Percentiles rank a stretch among this genome's conserved stretches.
These are phyloP conservation scores for Colletotrichum sansevieriae DNA, from an alignment of 2,329 filamentous ascomycete species.

Conservation along the genomic window DNA sequence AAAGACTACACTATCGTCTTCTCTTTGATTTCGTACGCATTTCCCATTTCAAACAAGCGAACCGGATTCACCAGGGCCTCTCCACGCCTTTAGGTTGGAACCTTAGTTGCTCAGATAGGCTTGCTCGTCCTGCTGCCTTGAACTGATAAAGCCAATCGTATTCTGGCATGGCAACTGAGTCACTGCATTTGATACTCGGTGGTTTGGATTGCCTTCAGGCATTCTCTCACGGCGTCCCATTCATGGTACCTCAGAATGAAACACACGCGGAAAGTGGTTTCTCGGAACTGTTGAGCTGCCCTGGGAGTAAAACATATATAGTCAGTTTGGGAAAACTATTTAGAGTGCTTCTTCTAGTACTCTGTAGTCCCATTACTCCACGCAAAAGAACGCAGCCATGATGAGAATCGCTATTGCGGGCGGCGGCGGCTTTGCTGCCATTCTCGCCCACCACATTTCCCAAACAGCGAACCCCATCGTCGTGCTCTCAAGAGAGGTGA, in stretches of 20 bases:
- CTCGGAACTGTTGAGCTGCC: background rate
- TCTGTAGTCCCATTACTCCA: background rate
- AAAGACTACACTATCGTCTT: background rate
- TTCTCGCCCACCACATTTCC: slow-evolving; percentile 67
- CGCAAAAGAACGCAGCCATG: slow-evolving; percentile 47
- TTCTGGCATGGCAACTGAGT: slow-evolving; percentile 13
- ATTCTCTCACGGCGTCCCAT: background rate
- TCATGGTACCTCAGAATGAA: background rate
- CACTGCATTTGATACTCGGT: slow-evolving; percentile 10
- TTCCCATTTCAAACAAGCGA: no score
- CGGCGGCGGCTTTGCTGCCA: slow-evolving; percentile 58
- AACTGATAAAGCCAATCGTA: slow-evolving; percentile 15
- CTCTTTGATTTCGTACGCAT: background rate
- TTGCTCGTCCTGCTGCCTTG: slow-evolving; percentile 20
- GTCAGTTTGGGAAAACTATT: background rate
- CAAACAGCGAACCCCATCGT: slow-evolving; percentile 76
- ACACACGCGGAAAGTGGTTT: slow-evolving; percentile 6
- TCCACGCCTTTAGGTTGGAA: background rate
- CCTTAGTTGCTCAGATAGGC: background rate
- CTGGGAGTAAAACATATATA: slow-evolving; percentile 5
- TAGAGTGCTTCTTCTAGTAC: background rate
- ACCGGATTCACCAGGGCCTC: no score
- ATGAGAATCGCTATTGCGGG: slow-evolving; percentile 65
- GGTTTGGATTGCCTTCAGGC: slow-evolving; percentile 18
- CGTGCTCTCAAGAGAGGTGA: slow-evolving; percentile 75